Base-by-base conservation (phyloP, 805 yeast genomes). In the Metschnikowia continentalis region DNA sequence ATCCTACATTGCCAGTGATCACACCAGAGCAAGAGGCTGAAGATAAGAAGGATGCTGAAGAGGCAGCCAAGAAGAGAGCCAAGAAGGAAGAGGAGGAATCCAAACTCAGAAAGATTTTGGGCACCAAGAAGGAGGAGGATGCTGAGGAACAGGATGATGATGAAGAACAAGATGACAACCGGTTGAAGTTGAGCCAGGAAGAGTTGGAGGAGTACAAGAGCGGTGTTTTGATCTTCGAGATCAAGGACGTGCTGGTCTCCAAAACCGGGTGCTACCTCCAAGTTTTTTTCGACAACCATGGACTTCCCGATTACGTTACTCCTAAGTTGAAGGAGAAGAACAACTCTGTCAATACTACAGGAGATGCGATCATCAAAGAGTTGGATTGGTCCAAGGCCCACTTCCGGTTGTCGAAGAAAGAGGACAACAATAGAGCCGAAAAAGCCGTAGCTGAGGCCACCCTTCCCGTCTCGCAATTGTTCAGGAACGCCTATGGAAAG, bases 1-100 rank as follows among this genome's bases (percentile, higher is more conserved):
- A 82, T 70, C 99, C 99, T 32, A 70, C 85, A 11, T 67, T 86
- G 48, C 89, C 91, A 6, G 86, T 91, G n/a, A 75, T 83, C 72
- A 80, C 89, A 35, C 83, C 90, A 40, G 85, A 82, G 49, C 96
- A 90, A 57, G 72, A 81, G 39, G 75, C 72, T 51, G 90, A 83
- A 59, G 56, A 55, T 17, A 55, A 50, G 50, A 50, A 49, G 43
- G 68, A 51, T 14, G 46, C 22, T 3, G 54, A 59, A 46, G 54
- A 54, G 41, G 71, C 74, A 47, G 70, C 69, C 30, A 58, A 57
- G 48, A 53, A 51, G 47, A 55, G 41, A 45, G 50, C 47, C 40
- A 52, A 55, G 50, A 65, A 66, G 46, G 73, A 65, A 48, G 68
- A 71, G 62, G 69, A 63, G 49, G 65, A 65, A 23, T 48, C 46